Percentiles rank a stretch among this genome's conserved stretches.
phyloP scores from a whole-genome alignment of 208 protist species.

The Dictyostelium gargantuum region DNA sequence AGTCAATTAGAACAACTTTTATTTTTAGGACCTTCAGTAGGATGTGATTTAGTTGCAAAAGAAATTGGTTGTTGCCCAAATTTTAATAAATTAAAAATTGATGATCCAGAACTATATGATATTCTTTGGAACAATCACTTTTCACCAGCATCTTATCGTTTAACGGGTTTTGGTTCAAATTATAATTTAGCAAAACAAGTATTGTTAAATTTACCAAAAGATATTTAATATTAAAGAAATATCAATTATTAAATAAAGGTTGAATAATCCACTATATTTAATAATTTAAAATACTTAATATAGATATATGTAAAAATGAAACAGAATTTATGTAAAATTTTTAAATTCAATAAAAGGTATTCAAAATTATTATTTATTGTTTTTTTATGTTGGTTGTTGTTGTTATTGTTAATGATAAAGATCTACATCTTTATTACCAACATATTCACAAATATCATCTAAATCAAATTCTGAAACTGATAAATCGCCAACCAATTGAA shows the following conservation, averaged over 20 bases:
- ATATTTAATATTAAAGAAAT: too few relatives aligned
- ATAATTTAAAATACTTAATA: too few relatives aligned
- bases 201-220: too few relatives aligned
- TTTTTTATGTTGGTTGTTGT: background rate
- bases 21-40: too few relatives aligned
- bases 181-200: background rate
- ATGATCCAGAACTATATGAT: background rate
- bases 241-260: too few relatives aligned
- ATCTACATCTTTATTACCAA: slow-evolving; percentile 14
- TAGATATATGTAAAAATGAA: too few relatives aligned
- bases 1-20: background rate
- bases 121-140: background rate
- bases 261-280: too few relatives aligned
- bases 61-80: background rate
- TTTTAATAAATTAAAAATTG: background rate
- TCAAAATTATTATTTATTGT: background rate
- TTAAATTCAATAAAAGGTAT: too few relatives aligned
- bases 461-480: slow-evolving; percentile 32
- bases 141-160: background rate
- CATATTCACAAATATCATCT: slow-evolving; percentile 58
- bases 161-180: background rate
- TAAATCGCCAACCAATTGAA: slow-evolving; percentile 4
- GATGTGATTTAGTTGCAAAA: background rate
- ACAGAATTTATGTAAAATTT: too few relatives aligned
- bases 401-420: background rate